Evolutionary conservation across 1,284 basidiomycete species (phyloP).

Genomic region (Schizophyllum amplum): DNA sequence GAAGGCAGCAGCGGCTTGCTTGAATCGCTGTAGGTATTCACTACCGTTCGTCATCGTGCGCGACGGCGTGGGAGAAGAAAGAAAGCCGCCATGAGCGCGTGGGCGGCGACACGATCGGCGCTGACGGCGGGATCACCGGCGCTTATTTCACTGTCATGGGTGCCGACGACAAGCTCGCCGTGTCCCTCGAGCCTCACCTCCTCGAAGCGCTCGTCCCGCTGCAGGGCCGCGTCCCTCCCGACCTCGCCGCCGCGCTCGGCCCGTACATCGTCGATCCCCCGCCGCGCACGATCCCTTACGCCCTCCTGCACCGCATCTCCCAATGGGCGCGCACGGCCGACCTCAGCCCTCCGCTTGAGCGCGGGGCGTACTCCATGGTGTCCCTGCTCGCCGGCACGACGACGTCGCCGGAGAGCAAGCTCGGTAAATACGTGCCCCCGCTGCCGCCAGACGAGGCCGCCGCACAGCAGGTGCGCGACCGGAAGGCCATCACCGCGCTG

Average conservation of each 20-base stretch:
- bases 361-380: conserved; percentile 55
- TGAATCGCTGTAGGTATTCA: conserved; percentile 25
- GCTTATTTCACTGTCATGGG: background rate
- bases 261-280: conserved; percentile 24
- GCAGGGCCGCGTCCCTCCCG: conserved; percentile 12
- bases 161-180: conserved; percentile 35
- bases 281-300: conserved; percentile 48
- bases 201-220: conserved; percentile 38
- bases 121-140: background rate
- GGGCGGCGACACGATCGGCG: background rate
- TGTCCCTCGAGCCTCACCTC: conserved; percentile 65
- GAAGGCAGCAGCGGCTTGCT: conserved; percentile 22
- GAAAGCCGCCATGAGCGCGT: conserved; percentile 6
- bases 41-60: conserved; percentile 8
- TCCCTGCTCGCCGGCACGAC: conserved; percentile 68
- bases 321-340: conserved; percentile 54
- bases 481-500: conserved; percentile 58
- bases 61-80: conserved; percentile 11
- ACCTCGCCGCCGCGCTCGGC: conserved; percentile 33
- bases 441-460: conserved; percentile 34
- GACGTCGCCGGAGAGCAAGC: conserved; percentile 64
- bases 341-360: conserved; percentile 41
- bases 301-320: conserved; percentile 49
- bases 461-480: conserved; percentile 40
- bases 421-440: conserved; percentile 40